phyloP scores from a whole-genome alignment of 2,329 filamentous ascomycete genomes.

The Fusarium sororula region DNA sequence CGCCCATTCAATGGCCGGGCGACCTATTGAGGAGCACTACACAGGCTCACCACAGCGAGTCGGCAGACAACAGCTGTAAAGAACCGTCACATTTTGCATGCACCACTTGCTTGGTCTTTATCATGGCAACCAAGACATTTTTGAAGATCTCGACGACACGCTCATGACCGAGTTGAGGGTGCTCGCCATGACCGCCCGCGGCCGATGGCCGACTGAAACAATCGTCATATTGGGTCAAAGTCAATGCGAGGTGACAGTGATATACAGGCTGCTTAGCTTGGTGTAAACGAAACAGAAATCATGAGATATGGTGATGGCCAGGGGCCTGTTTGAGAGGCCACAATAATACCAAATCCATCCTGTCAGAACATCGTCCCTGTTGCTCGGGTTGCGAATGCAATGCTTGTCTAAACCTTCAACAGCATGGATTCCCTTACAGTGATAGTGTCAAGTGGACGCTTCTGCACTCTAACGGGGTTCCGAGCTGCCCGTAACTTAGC shows the following conservation, averaged over 20 bases:
- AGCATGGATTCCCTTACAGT: slow-evolving; percentile 31
- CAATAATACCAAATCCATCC: slow-evolving; percentile 21
- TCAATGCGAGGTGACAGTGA: slow-evolving; percentile 8
- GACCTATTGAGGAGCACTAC: slow-evolving; percentile 23
- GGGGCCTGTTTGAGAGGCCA: slow-evolving; percentile 13
- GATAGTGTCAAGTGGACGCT: slow-evolving; percentile 19
- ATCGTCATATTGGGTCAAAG: slow-evolving; percentile 25
- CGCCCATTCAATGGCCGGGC: slow-evolving; percentile 19
- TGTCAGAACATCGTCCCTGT: slow-evolving; percentile 2
- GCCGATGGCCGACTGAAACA: slow-evolving; percentile 22
- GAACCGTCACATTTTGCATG: slow-evolving; percentile 23
- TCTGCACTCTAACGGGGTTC: slow-evolving; percentile 38
- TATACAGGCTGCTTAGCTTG: not conserved
- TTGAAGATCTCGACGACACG: not conserved
- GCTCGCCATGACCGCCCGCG: slow-evolving; percentile 20
- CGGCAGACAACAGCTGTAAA: slow-evolving; percentile 30
- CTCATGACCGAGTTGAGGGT: not conserved
- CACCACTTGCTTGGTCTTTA: slow-evolving; percentile 1
- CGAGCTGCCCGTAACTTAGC: slow-evolving; percentile 30
- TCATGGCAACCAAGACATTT: slow-evolving; percentile 16
- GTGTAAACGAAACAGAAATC: slow-evolving; percentile 26
- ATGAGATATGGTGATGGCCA: slow-evolving; percentile 24
- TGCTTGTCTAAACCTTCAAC: slow-evolving; percentile 26
- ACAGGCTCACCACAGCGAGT: slow-evolving; percentile 36
- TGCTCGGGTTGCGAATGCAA: slow-evolving; percentile 22